phyloP scores from a whole-genome alignment of 2,329 filamentous ascomycete genomes.

The Fusarium oxysporum region DNA sequence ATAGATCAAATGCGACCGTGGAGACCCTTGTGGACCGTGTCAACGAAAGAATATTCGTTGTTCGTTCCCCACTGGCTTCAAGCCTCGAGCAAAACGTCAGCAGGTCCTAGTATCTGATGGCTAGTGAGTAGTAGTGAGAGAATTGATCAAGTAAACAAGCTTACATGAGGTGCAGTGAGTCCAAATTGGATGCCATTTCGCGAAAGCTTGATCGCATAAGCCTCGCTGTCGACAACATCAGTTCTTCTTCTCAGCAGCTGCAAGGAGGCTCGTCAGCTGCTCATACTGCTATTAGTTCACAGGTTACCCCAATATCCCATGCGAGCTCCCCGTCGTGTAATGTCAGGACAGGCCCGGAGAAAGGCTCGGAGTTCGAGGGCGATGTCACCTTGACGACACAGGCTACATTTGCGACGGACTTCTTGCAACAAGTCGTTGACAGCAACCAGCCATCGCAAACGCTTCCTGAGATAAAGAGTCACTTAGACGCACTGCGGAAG shows the following conservation, averaged over 20 bases:
- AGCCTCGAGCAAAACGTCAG: neutral
- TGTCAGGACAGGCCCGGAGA: rapidly evolving
- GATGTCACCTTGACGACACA: conserved; percentile 5
- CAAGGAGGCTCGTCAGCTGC: neutral
- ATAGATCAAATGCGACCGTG: conserved; percentile 13
- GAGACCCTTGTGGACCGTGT: conserved; percentile 10
- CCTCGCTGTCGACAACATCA: conserved; percentile 4
- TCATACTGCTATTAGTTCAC: neutral
- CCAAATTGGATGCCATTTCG: conserved; percentile 7
- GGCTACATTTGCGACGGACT: conserved; percentile 4
- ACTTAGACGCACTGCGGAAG: neutral
- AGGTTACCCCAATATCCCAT: neutral
- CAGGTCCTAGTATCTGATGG: neutral
- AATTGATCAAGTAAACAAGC: rapidly evolving
- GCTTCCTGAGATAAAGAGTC: neutral
- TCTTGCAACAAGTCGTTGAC: conserved; percentile 6
- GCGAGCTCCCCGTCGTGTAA: neutral
- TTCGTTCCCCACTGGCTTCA: conserved; percentile 14
- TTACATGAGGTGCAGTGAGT: neutral
- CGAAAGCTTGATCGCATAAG: conserved; percentile 12
- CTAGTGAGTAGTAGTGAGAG: neutral
- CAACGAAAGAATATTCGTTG: conserved; percentile 2
- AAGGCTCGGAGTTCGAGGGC: neutral
- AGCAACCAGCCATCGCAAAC: neutral
- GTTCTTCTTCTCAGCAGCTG: neutral